Evolutionary conservation across 371 early-diverging fungal species (phyloP).

Genomic region (Mortierella sp.): DNA sequence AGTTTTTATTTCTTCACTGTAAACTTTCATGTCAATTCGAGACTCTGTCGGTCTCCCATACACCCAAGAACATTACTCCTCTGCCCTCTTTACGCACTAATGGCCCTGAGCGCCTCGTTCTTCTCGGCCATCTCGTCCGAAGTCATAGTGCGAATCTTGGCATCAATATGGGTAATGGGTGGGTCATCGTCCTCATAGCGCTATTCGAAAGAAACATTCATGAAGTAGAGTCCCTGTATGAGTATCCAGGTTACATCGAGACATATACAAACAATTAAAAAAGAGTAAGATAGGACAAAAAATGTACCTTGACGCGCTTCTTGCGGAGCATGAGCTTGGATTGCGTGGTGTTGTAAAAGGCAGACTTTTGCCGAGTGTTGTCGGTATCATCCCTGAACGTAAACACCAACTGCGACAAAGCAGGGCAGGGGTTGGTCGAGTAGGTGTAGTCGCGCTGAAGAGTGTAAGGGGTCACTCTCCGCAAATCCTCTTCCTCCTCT

Average conservation of each 20-base stretch:
- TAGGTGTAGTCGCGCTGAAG: constrained; percentile 56
- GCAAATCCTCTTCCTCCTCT: constrained; percentile 34
- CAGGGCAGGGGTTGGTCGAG: constrained; percentile 43
- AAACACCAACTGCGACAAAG: constrained; percentile 48
- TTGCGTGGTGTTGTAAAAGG: constrained; percentile 53
- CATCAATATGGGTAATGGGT: constrained; percentile 46
- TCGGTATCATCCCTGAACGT: constrained; percentile 43
- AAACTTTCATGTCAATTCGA: not conserved
- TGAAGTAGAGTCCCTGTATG: not conserved
- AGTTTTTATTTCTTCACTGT: not conserved
- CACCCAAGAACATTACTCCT: not conserved
- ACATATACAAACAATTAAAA: not conserved
- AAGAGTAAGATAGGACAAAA: not conserved
- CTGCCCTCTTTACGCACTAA: constrained; percentile 21
- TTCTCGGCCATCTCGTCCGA: constrained; percentile 52
- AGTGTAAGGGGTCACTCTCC: constrained; percentile 24
- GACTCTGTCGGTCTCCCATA: not conserved
- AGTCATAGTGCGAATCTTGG: constrained; percentile 44
- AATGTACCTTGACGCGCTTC: constrained; percentile 47
- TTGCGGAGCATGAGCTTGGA: constrained; percentile 55
- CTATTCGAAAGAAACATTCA: not conserved
- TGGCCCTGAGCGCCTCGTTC: constrained; percentile 42
- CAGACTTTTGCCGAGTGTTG: constrained; percentile 31
- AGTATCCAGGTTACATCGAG: not conserved
- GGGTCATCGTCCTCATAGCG: constrained; percentile 50